These are phyloP conservation scores for Ascochyta clinopodiicola DNA, from an alignment of 2,329 filamentous ascomycete species.

Conservation along the genomic window DNA sequence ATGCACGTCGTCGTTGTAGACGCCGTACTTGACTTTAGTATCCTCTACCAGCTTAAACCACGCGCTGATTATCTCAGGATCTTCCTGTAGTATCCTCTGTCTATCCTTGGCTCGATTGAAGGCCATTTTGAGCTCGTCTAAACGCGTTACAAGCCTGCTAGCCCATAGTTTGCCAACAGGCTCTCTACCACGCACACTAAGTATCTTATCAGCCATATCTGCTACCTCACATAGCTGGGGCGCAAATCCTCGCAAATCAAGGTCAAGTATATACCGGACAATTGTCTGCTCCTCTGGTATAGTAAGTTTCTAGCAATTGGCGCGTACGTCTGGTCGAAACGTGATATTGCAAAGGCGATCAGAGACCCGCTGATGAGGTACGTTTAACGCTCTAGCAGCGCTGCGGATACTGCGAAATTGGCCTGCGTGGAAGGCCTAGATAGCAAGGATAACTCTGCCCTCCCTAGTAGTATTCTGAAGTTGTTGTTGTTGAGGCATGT, in stretches of 20 bases:
- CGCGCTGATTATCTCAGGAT: slow-evolving; percentile 6
- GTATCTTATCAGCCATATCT: slow-evolving; percentile 30
- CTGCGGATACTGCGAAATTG: no score
- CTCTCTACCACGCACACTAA: slow-evolving; percentile 12
- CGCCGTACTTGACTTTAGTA: slow-evolving; percentile 12
- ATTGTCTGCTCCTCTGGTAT: slow-evolving; percentile 20
- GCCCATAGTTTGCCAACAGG: slow-evolving; percentile 20
- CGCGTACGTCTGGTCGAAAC: no score
- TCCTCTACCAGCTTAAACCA: slow-evolving; percentile 19
- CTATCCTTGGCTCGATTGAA: slow-evolving; percentile 23
- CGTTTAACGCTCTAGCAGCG: no score
- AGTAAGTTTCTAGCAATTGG: slow-evolving; percentile 20
- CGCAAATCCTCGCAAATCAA: no score
- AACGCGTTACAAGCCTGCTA: slow-evolving; percentile 21
- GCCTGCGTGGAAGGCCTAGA: no score
- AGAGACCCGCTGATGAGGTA: no score
- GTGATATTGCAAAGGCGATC: no score
- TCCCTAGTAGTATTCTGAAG: no score
- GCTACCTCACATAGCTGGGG: slow-evolving; percentile 17
- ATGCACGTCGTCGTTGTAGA: no score
- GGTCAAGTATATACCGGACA: slow-evolving; percentile 23
- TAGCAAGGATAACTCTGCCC: no score
- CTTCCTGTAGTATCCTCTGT: slow-evolving; percentile 10
- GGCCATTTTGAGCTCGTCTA: slow-evolving; percentile 21
- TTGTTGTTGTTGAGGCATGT: no score